Evolutionary conservation across 2,329 filamentous ascomycete genomes (phyloP), one percentile per base, ranked within the genome.

Genomic region (Pseudogymnoascus destructans): DNA sequence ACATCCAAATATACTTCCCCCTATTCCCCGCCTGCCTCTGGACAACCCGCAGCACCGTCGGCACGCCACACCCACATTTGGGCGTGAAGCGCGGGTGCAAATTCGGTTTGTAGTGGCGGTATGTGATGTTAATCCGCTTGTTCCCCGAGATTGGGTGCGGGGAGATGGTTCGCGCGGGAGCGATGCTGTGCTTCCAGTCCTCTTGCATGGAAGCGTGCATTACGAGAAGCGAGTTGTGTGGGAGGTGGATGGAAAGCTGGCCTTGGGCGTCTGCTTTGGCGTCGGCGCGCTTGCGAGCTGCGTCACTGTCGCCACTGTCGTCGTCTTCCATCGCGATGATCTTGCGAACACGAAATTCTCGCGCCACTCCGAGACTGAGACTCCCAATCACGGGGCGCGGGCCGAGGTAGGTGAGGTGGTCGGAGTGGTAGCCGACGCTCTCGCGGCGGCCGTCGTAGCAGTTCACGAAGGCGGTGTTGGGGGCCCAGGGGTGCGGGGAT

Each of bases 141-240:
- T 84, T 90, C 0, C 85, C 86, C 0, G 91, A 80, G 1, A 95
- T 69, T 0, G 91, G 89, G 69, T 98, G 93, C 1, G 89, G 89
- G 61, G 90, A 86, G 60, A 97, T 87, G 3, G 84, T 81, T 55
- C 78, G 76, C 0, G 87, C 84, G 0, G 90, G 87, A 0, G 83
- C 77, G 42, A 98, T 87, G 63, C 81, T 80, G 70, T 98, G 93
- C 70, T 96, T 97, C 90, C 90, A 97, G 68, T 87, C 85, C 68
- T 97, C 92, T 68, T 97, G 92, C 89, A 95, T 97, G 68, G 95
- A 89, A 0, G 92, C 91, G 67, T 97, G 91, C 93, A 98, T 97
- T 8, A 97, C 77, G 0, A 98, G 77, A 0, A 97, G 78, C 0
- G 89, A 95, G 70, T 97, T 97, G 71, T 97, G 93, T 0, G 92